Percentiles rank a stretch among this genome's conserved stretches.
Conservation (phyloP, 257 asterid species). For the Mentha longifolia region DNA sequence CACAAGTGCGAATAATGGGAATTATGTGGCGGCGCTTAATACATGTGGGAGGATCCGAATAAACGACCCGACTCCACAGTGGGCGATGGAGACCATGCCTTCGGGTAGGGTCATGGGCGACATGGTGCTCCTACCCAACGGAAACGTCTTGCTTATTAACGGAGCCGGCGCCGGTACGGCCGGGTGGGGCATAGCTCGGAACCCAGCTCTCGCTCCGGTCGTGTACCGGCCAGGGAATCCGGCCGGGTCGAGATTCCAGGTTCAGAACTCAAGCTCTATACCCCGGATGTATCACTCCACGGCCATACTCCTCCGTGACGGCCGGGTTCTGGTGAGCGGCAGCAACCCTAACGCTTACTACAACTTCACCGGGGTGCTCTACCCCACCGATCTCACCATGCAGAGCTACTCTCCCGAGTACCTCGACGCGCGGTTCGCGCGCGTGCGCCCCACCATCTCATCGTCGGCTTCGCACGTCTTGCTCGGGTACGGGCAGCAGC, state of each 20-base stretch:
- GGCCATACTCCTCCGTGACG: constrained; percentile 12
- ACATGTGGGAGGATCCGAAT: constrained; percentile 52
- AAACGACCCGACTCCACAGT: constrained; percentile 44
- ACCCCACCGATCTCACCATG: constrained; percentile 10
- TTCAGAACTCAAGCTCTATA: not conserved
- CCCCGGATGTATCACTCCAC: constrained; percentile 30
- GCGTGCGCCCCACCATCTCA: not conserved
- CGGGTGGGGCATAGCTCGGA: constrained; percentile 56
- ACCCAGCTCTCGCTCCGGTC: constrained; percentile 43
- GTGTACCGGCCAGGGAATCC: constrained; percentile 35
- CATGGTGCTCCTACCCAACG: constrained; percentile 54
- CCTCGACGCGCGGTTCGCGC: not conserved
- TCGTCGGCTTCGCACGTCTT: not conserved
- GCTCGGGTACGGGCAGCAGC: not conserved
- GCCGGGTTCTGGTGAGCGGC: constrained; percentile 19
- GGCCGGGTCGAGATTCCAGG: not conserved
- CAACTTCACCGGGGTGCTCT: constrained; percentile 7
- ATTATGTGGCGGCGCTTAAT: constrained; percentile 40
- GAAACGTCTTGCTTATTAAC: constrained; percentile 51
- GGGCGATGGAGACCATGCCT: constrained; percentile 66
- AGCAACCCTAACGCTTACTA: constrained; percentile 27
- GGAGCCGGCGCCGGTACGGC: constrained; percentile 55
- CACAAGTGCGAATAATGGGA: constrained; percentile 30
- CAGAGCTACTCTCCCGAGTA: constrained; percentile 6
- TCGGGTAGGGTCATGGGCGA: constrained; percentile 59